Evolutionary conservation across 352 stramenopile genomes (phyloP).

Genomic region (Phytophthora sansomeana): DNA sequence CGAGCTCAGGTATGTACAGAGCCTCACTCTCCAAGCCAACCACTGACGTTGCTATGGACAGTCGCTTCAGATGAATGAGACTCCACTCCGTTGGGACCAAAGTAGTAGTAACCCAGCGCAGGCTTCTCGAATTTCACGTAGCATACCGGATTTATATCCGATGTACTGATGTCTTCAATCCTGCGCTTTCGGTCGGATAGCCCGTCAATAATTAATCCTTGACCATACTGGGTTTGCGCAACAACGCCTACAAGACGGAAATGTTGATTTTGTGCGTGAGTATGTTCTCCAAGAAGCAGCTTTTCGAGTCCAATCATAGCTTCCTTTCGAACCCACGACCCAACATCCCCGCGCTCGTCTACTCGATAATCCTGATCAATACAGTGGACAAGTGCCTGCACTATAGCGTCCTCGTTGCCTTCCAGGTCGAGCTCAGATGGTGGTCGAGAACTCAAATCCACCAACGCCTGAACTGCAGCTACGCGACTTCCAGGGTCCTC

Average conservation of each 20-base stretch:
- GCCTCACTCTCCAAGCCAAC: neutral
- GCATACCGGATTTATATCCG: slow-evolving; percentile 46
- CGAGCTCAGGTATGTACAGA: slow-evolving; percentile 38
- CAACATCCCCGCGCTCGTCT: slow-evolving; percentile 98
- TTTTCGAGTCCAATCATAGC: slow-evolving; percentile 93
- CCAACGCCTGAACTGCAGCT: slow-evolving; percentile 93
- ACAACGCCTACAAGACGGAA: slow-evolving; percentile 43
- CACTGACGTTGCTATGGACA: slow-evolving; percentile 26
- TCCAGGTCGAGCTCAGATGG: slow-evolving; percentile 52
- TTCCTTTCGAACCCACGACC: slow-evolving; percentile 97
- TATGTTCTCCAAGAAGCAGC: slow-evolving; percentile 65
- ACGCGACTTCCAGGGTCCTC: slow-evolving; percentile 95
- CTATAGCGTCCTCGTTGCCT: slow-evolving; percentile 65
- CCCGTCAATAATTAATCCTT: slow-evolving; percentile 49
- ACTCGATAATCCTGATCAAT: slow-evolving; percentile 96
- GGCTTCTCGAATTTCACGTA: slow-evolving; percentile 74
- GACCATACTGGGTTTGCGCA: slow-evolving; percentile 51
- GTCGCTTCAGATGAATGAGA: slow-evolving; percentile 48
- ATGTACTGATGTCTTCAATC: slow-evolving; percentile 24
- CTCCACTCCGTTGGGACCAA: slow-evolving; percentile 63
- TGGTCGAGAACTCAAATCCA: slow-evolving; percentile 81
- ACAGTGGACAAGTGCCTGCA: slow-evolving; percentile 85
- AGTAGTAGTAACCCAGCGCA: slow-evolving; percentile 76
- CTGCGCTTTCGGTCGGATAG: slow-evolving; percentile 44
- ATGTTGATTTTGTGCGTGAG: slow-evolving; percentile 40